Evolutionary conservation across 106 monocot genomes (phyloP), one percentile per base, ranked within the genome.

Genomic region (Dendrobium officinale): DNA sequence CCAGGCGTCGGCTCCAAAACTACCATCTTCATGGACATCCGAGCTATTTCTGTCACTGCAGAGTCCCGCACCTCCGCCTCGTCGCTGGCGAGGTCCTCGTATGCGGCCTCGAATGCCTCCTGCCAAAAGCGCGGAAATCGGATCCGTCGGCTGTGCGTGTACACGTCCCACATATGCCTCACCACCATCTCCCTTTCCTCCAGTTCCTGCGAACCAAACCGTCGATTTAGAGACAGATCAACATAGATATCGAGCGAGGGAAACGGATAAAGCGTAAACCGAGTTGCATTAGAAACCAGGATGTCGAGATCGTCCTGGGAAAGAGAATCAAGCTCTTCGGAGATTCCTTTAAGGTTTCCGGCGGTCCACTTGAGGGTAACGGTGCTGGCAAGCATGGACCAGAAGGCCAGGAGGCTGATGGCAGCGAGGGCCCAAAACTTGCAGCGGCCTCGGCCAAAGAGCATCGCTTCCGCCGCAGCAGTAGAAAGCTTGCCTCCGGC

Each of bases 161-260:
- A 96, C 77, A 93, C 87, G 51, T 94, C 96, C 96, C 96, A 96
- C 94, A 94, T 90, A 77, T 84, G 90, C 85, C 88, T 85, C 84
- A 96, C 96, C 59, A 94, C 80, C 84, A 88, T 94, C 90, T 89
- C 94, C 84, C 96, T 94, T 84, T 96, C 94, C 89, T 94, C 96
- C 79, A 94, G 86, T 80, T 96, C 96, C 96, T 96, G 49, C 77
- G 48, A 49, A 15, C 2, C 27, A 66, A 48, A 7, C 42, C 19
- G 29, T 19, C n/a, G 0, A 77, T 3, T 75, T 4, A 58, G 11
- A 58, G 24, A 41, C 15, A 42, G 44, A 68, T 59, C 51, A 68
- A 55, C 33, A 44, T 31, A 79, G 31, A 74, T 42, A 7, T 8
- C 31, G 10, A 70, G 22, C 24, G 8, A 51, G 15, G 51, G 11